A percentile compares a stretch with the other conserved stretches of the same genome.
phyloP scores from a whole-genome alignment of 176 grass and related monocot genomes.

The Triticum urartu region DNA sequence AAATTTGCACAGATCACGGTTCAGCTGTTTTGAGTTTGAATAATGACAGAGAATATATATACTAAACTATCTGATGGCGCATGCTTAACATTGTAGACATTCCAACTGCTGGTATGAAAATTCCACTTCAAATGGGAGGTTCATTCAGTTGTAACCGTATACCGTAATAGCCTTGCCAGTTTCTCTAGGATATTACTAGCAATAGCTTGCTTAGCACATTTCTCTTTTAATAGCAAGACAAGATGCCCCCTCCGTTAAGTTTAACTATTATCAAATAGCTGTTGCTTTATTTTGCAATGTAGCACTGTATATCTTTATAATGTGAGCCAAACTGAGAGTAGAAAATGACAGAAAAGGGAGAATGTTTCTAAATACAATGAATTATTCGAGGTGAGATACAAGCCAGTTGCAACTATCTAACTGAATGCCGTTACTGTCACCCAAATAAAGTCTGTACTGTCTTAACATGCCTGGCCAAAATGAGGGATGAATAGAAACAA shows the following conservation, averaged over 20 bases:
- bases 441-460: background rate
- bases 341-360: background rate
- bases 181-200: background rate
- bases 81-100: background rate
- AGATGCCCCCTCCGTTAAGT: background rate
- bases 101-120: background rate
- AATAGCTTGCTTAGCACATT: background rate
- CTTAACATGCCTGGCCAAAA: background rate
- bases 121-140: background rate
- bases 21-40: background rate
- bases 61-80: background rate
- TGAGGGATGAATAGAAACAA: background rate
- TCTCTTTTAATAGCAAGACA: background rate
- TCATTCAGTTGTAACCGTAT: background rate
- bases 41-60: background rate
- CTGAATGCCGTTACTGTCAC: background rate
- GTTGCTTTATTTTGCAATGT: background rate
- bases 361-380: background rate
- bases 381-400: slow-evolving; percentile 3
- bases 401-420: background rate
- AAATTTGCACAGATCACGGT: background rate
- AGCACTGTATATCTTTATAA: background rate
- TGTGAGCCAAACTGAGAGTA: background rate
- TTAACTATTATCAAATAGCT: background rate
- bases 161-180: no score